Base-by-base conservation (phyloP, 2,329 filamentous ascomycete genomes). In the Fusarium liriodendri region DNA sequence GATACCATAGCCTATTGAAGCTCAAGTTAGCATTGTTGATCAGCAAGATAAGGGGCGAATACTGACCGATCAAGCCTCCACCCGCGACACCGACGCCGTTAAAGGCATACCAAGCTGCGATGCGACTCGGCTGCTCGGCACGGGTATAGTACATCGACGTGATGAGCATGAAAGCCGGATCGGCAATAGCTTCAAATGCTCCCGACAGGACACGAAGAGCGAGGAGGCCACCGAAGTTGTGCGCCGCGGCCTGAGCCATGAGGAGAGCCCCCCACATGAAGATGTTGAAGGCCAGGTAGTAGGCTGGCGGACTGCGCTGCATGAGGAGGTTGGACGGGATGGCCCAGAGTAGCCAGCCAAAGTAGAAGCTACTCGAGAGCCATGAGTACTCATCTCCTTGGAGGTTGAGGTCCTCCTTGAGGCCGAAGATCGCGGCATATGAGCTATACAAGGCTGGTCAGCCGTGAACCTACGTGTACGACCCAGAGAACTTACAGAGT, bases 111-210 rank as follows among this genome's bases (percentile, higher is more conserved):
- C 89, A 91, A 0, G 88, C 81, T 2, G 88, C 88, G 59, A 91
- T 90, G 1, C 90, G 84, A 3, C 89, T 83, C 0, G 91, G 90
- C 74, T 93, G 91, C 75, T 93, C 89, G 4, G 85, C 83, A 11
- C 90, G 84, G 2, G 90, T 91, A 74, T 91, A 87, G 87, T 89
- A 93, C 89, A 92, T 92, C 6, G 86, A 86, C 0, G 90, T 92
- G 38, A 92, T 89, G 2, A 93, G 80, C 84, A 92, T 90, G 69
- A 92, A 90, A 1, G 82, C 82, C 2, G 83, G 83, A 47, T 83
- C 82, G 4, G 82, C 83, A 37, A 83, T 83, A 4, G 90, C 89
- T 77, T 93, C 91, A 69, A 92, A 91, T 25, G 91, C 89, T 75
- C 91, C 91, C 1, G 92, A 88, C 2, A 93, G 79, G 1, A 89